Conservation (phyloP, 2,329 filamentous ascomycete species). For the Fusarium duplospermum region DNA sequence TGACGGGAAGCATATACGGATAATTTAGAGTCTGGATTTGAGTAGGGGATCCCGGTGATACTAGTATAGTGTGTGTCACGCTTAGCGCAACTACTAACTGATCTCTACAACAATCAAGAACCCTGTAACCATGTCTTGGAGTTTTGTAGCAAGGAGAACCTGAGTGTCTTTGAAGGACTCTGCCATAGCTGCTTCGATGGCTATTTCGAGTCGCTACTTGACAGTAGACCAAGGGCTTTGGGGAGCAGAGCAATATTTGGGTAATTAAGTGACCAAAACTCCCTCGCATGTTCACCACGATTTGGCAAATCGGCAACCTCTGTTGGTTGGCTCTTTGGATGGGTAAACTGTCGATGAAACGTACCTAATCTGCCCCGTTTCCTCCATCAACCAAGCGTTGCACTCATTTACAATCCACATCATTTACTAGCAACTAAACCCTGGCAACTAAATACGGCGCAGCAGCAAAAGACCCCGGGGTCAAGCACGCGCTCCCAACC, state of each 20-base stretch:
- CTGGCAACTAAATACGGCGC: not conserved
- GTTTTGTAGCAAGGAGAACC: not conserved
- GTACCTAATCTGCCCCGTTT: not conserved
- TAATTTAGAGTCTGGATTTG: not conserved
- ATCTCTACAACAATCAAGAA: not conserved
- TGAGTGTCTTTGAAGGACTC: not conserved
- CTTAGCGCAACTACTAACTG: not conserved
- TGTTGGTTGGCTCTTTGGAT: not conserved
- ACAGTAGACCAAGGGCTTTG: not conserved
- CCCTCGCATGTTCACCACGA: not conserved
- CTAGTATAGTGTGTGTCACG: not conserved
- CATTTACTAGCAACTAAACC: not conserved
- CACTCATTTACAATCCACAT: not conserved
- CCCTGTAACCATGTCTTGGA: not conserved
- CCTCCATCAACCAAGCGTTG: not conserved
- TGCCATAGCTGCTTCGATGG: not conserved
- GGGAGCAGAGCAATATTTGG: not conserved
- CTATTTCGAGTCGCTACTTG: not conserved
- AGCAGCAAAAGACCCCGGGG: constrained; percentile 1
- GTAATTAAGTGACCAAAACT: not conserved
- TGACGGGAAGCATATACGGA: constrained; percentile 9
- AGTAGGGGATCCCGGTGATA: not conserved
- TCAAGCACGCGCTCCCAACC: not conserved
- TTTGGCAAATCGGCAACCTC: not conserved
- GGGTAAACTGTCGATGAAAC: not conserved